A percentile compares a stretch with the other conserved stretches of the same genome.
phyloP scores from a whole-genome alignment of 2,329 filamentous ascomycete genomes.

The Capronia coronata region DNA sequence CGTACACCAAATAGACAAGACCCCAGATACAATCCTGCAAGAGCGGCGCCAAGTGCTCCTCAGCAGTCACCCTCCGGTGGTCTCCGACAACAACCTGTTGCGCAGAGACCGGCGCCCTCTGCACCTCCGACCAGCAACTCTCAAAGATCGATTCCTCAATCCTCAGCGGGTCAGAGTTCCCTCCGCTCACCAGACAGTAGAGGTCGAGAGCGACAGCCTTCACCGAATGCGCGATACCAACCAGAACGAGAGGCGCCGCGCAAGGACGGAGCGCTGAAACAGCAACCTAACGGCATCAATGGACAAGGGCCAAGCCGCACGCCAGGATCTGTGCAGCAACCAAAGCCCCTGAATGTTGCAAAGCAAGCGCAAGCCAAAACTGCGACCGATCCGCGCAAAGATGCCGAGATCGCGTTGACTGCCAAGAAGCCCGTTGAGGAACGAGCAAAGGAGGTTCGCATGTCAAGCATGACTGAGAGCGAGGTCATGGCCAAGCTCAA shows the following conservation, averaged over 20 bases:
- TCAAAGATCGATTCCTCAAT: conserved; percentile 26
- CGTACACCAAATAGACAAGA: conserved; percentile 35
- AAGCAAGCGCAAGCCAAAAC: conserved; percentile 51
- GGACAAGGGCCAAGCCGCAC: conserved; percentile 37
- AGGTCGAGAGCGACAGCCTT: conserved; percentile 34
- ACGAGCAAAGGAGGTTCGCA: conserved; percentile 85
- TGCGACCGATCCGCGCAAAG: conserved; percentile 67
- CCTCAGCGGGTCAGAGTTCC: conserved; percentile 30
- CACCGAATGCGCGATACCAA: conserved; percentile 34
- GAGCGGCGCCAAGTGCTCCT: conserved; percentile 77
- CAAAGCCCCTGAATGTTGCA: conserved; percentile 74
- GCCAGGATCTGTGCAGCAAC: conserved; percentile 48
- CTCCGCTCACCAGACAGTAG: conserved; percentile 34
- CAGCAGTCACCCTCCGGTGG: conserved; percentile 46
- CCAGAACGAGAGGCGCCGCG: conserved; percentile 31
- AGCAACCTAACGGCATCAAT: conserved; percentile 41
- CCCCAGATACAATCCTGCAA: conserved; percentile 73
- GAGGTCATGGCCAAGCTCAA: conserved; percentile 96
- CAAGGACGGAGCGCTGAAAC: conserved; percentile 33
- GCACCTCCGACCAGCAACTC: conserved; percentile 43
- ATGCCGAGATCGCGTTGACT: conserved; percentile 80
- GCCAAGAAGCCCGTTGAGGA: conserved; percentile 68
- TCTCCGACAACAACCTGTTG: conserved; percentile 32
- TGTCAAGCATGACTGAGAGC: conserved; percentile 96
- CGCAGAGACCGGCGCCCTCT: conserved; percentile 77